phyloP scores from a whole-genome alignment of 192 early-diverging fungal species.

The Chytriomyces confervae region DNA sequence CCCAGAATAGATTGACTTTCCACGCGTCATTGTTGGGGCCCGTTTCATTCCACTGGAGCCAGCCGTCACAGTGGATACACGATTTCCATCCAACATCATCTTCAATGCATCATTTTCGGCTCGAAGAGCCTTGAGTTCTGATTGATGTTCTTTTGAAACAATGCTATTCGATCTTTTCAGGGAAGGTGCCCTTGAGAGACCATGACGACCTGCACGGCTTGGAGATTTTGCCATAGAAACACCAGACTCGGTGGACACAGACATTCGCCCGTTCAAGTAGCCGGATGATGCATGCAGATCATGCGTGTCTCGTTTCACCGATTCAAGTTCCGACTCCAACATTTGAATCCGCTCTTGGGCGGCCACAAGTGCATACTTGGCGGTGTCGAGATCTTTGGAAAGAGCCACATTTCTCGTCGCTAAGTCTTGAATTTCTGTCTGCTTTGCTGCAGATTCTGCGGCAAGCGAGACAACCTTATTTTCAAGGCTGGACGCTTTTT shows the following conservation, averaged over 20 bases:
- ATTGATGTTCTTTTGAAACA: not conserved
- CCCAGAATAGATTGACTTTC: slow-evolving; percentile 25
- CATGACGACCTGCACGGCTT: not conserved
- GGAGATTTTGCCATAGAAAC: not conserved
- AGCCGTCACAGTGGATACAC: not conserved
- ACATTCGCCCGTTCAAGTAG: not conserved
- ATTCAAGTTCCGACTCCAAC: slow-evolving; percentile 69
- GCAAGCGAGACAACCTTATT: slow-evolving; percentile 91
- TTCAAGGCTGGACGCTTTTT: slow-evolving; percentile 87
- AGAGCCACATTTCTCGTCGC: slow-evolving; percentile 55
- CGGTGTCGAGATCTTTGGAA: slow-evolving; percentile 65
- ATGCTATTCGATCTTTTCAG: not conserved
- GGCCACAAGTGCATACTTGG: slow-evolving; percentile 68
- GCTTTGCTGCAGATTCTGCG: slow-evolving; percentile 64
- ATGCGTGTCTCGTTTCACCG: not conserved
- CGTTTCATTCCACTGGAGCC: not conserved
- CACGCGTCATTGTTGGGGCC: not conserved
- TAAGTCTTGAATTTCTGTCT: slow-evolving; percentile 67
- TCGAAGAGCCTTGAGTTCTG: slow-evolving; percentile 1
- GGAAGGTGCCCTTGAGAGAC: not conserved
- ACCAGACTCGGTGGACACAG: not conserved
- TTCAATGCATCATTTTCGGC: slow-evolving; percentile 19
- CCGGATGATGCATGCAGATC: not conserved
- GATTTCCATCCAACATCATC: not conserved
- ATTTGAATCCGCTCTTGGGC: slow-evolving; percentile 61